A percentile compares a stretch with the other conserved stretches of the same genome.
Evolutionary conservation across 2,329 filamentous ascomycete genomes (phyloP).

Genomic region (Alternaria longipes): DNA sequence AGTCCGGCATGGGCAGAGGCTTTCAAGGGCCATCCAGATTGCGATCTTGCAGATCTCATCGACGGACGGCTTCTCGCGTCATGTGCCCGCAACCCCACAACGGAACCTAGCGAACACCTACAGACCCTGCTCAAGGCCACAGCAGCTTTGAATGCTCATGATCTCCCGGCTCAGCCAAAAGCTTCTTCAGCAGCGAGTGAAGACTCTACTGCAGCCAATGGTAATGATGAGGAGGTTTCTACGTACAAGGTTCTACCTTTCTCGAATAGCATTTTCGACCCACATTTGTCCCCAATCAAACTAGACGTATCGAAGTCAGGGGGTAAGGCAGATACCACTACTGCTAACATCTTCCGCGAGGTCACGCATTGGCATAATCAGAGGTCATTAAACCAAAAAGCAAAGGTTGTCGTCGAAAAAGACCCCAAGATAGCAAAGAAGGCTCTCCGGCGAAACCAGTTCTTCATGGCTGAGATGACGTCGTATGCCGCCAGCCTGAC

Average conservation of each 20-base stretch:
- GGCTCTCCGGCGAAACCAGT: constrained; percentile 25
- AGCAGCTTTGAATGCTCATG: constrained; percentile 27
- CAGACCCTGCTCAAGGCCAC: constrained; percentile 31
- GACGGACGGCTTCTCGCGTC: constrained; percentile 60
- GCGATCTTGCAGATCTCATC: constrained; percentile 64
- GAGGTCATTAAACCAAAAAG: constrained; percentile 58
- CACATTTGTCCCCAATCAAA: constrained; percentile 57
- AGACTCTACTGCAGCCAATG: constrained; percentile 6
- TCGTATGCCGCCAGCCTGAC: constrained; percentile 27
- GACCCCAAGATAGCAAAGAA: constrained; percentile 47
- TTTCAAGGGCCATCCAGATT: constrained; percentile 35
- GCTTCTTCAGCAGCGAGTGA: constrained; percentile 6
- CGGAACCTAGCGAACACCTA: constrained; percentile 31
- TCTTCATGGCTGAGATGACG: constrained; percentile 29
- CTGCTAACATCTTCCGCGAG: constrained; percentile 58
- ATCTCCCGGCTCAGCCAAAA: constrained; percentile 21
- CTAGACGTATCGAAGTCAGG: constrained; percentile 46
- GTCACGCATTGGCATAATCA: constrained; percentile 71
- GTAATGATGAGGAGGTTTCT: constrained; percentile 15
- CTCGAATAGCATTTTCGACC: constrained; percentile 58
- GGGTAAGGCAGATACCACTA: constrained; percentile 37
- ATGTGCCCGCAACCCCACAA: constrained; percentile 31
- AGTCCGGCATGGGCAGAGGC: constrained; percentile 49
- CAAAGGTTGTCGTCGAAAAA: constrained; percentile 38
- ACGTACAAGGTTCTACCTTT: constrained; percentile 57